Evolutionary conservation across 495 filamentous ascomycete species (phyloP), one percentile per base, ranked within the genome.

Genomic region (Haplographium delicatum): DNA sequence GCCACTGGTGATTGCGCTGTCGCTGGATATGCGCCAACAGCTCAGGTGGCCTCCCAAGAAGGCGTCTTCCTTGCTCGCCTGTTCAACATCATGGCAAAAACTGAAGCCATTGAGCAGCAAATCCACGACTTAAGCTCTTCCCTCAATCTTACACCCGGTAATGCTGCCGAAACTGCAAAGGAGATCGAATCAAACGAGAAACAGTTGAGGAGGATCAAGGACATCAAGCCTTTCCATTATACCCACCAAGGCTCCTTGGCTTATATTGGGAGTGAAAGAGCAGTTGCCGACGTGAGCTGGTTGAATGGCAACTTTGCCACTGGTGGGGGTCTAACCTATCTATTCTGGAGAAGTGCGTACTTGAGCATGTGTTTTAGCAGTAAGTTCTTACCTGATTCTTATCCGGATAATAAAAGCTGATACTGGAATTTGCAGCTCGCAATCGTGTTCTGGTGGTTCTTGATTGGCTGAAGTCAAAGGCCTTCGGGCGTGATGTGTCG

Each of bases 281-380:
- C 93, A 23, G 91, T 99, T 54, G 93, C 93, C 46, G 93, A 99
- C 72, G 89, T 99, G 63, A 89, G 83, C 69, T 97, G 91, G 90
- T 79, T 93, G 71, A 93, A 89, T 65, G 94, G 94, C 62, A 99
- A 99, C 71, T 79, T 97, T 60, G 87, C 89, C 33, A 83, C 81
- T 44, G 87, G 88, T 62, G 88, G 88, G 63, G 84, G 80, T 60
- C 71, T 89, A 64, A 90, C 85, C 43, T 89, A 83, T 65, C 80
- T 96, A 59, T 97, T 98, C 81, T 98, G 93, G 93, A 78, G 88
- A 67, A 89, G 84, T 65, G 94, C 93, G 44, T 99, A 99, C 68
- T 73, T 99, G 69, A 94, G 85, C 79, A 99, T 99, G 93, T 96
- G 91, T 80, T 99, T 97, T 68, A 95, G 90, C 80, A 88, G 88